Conservation (phyloP, 108 stramenopile genomes). For the Conticribra guillardii region DNA sequence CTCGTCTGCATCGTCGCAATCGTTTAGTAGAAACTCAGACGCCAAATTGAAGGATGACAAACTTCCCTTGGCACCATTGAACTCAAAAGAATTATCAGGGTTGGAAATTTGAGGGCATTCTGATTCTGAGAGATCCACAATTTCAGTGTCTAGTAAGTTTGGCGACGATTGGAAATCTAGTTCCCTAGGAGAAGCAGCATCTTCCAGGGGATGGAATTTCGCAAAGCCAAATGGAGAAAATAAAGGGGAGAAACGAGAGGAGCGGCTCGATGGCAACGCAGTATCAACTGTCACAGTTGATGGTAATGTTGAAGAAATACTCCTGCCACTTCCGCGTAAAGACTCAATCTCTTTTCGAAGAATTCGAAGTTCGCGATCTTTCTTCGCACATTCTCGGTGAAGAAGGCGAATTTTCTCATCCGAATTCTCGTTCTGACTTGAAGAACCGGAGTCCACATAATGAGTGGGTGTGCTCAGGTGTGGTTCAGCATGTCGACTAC, state of each 20-base stretch:
- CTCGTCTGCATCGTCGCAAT: conserved; percentile 6
- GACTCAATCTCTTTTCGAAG: conserved; percentile 49
- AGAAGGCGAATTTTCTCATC: conserved; percentile 40
- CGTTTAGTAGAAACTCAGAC: conserved; percentile 17
- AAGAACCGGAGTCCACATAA: too few relatives aligned
- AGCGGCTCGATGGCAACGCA: not conserved
- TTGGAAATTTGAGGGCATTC: conserved; percentile 33
- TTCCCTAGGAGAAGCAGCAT: conserved; percentile 9
- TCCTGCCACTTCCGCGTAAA: conserved; percentile 34
- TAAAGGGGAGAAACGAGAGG: conserved; percentile 14
- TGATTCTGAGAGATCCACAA: conserved; percentile 27
- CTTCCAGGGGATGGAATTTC: conserved; percentile 3
- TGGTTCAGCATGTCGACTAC: conserved; percentile 8
- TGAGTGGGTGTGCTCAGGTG: conserved; percentile 8
- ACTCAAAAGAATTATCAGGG: conserved; percentile 25
- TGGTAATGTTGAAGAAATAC: conserved; percentile 29
- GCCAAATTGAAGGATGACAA: conserved; percentile 16
- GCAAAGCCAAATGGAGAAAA: not conserved
- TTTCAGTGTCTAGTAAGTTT: conserved; percentile 46
- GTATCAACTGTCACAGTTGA: conserved; percentile 31
- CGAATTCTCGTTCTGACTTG: too few relatives aligned
- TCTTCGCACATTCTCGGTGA: conserved; percentile 29
- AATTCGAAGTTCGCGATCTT: conserved; percentile 43
- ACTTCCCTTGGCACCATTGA: not conserved
- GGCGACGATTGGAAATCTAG: conserved; percentile 14